A percentile compares a stretch with the other conserved stretches of the same genome.
phyloP scores from a whole-genome alignment of 2,329 filamentous ascomycete species.

The Epichloe brachyelytri region DNA sequence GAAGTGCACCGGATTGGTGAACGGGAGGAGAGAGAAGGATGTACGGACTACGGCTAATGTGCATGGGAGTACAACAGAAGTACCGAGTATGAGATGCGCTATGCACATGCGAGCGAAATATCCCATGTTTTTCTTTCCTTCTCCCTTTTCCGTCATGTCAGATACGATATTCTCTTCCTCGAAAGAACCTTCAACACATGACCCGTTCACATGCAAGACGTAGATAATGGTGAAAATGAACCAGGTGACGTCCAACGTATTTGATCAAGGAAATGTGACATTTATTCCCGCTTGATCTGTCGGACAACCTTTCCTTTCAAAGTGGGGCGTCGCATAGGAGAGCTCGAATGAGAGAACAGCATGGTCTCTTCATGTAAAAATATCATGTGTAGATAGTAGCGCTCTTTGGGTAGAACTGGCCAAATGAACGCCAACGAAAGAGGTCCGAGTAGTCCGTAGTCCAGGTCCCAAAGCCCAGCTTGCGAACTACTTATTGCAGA shows the following conservation, averaged over 20 bases:
- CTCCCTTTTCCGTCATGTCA: background rate
- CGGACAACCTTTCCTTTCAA: too few relatives aligned
- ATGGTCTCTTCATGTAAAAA: too few relatives aligned
- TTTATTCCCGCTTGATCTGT: too few relatives aligned
- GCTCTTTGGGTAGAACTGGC: too few relatives aligned
- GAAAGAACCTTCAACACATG: background rate
- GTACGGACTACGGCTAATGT: background rate
- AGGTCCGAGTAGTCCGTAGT: too few relatives aligned
- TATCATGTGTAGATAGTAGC: too few relatives aligned
- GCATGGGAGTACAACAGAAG: background rate
- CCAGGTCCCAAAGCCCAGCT: background rate
- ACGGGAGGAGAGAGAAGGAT: background rate
- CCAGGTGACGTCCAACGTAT: too few relatives aligned
- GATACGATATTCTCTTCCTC: background rate
- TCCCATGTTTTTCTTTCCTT: background rate
- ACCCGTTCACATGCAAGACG: background rate
- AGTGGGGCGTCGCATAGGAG: too few relatives aligned
- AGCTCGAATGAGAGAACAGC: too few relatives aligned
- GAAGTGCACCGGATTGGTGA: slow-evolving; percentile 34
- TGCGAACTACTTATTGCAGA: background rate
- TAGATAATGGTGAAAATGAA: background rate
- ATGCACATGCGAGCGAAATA: background rate
- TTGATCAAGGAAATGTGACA: too few relatives aligned
- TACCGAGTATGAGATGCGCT: too few relatives aligned
- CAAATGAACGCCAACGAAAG: too few relatives aligned